Evolutionary conservation across 2,329 filamentous ascomycete species (phyloP), one percentile per base, ranked within the genome.

Genomic region (Neonectria faginata): DNA sequence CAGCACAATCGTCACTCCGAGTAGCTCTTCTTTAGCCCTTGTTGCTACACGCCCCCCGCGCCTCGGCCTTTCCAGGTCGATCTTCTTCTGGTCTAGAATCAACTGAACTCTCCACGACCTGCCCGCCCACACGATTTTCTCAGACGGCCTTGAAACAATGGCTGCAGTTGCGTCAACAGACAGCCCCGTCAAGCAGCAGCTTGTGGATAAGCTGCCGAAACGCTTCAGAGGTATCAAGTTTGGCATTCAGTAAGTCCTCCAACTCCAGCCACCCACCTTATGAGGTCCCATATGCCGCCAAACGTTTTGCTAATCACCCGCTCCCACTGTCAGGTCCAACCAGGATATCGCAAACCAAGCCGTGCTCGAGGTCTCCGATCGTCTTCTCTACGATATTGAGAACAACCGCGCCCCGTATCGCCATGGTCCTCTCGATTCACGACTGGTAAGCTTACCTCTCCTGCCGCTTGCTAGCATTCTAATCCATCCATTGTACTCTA

Each of bases 261-360:
- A n/a, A 25, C 20, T 18, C 25, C 18, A 14, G 29, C 22, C 10
- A 39, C 12, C n/a, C 25, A 31, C 9, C 29, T 31, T 11, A 31
- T 31, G 10, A 27, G 36, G 6, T 10, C 25, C 8, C 8, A 33
- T 45, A 51, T n/a, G 25, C 39, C 12, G 41, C n/a, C n/a, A 18
- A 9, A n/a, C 14, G 18, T 18, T 14, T 16, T 36, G 20, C 14
- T n/a, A 36, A 31, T 47, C 29, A 29, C 47, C 51, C 20, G 25
- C 61, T 18, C 58, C 29, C 42, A 16, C 27, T 54, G 57, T 68
- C 50, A 94, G 92, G 75, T 97, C 94, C 27, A 94, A 92, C 74
- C 92, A 97, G 77, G 93, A 98, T 76, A 97, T 98, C 71, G 92
- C 97, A 72, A 97, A 95, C 76, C 96, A 99, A 80, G 94, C 92